phyloP scores from a whole-genome alignment of 2,329 filamentous ascomycete genomes.

The Hypoxylon sp. region DNA sequence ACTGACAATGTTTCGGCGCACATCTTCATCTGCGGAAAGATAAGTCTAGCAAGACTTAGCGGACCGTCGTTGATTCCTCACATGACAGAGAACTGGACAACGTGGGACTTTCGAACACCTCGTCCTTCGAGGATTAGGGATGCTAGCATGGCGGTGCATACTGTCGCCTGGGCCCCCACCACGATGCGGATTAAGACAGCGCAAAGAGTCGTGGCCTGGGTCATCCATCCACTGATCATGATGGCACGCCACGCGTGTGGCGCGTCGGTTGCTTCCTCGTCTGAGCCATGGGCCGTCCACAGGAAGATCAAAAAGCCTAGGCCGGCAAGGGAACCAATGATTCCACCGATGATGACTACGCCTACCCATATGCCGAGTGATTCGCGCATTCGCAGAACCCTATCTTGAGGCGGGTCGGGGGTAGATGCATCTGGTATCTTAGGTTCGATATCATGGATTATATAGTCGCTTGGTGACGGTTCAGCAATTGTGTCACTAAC shows the following conservation, averaged over 20 bases:
- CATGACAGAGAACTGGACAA: not conserved
- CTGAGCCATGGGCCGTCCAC: not conserved
- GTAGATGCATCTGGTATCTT: no score
- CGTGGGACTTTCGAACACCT: not conserved
- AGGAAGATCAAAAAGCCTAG: constrained; percentile 2
- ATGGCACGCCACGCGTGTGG: constrained; percentile 2
- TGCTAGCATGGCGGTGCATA: constrained; percentile 11
- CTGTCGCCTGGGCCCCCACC: not conserved
- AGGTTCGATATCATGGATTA: no score
- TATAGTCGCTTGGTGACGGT: no score
- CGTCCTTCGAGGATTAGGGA: not conserved
- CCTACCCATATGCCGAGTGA: no score
- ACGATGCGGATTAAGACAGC: constrained; percentile 1
- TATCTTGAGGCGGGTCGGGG: no score
- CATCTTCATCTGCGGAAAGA: not conserved
- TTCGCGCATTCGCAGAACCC: no score
- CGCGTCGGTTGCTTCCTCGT: not conserved
- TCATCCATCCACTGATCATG: constrained; percentile 1
- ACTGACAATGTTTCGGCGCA: not conserved
- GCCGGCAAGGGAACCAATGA: not conserved
- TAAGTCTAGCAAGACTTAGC: not conserved
- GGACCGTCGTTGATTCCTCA: not conserved
- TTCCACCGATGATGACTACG: constrained; percentile 6
- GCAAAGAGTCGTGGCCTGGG: not conserved
- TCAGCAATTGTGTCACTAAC: no score